Evolutionary conservation across 176 grass and related monocot species (phyloP).

Genomic region (Alopecurus myosuroides): DNA sequence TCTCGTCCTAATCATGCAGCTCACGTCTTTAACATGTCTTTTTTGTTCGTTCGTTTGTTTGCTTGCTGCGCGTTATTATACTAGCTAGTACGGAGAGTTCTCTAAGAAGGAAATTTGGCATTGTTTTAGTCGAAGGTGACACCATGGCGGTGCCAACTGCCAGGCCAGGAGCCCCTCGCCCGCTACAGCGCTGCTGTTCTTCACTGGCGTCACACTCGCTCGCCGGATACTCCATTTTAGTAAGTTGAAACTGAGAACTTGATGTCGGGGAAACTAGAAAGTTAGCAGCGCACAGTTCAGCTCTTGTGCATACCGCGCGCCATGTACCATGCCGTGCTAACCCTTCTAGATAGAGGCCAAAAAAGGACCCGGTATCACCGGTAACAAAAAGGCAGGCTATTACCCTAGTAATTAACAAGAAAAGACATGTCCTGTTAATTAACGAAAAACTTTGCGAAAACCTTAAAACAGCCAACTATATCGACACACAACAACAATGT

Average conservation of each 20-base stretch:
- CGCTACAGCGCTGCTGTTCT: conserved; percentile 5
- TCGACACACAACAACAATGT: too few relatives aligned
- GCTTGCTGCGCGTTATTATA: not conserved
- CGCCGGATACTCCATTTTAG: not conserved
- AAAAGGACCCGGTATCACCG: too few relatives aligned
- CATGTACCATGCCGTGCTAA: not conserved
- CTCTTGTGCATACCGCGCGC: not conserved
- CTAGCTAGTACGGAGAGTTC: not conserved
- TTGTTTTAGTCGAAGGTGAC: conserved; percentile 39
- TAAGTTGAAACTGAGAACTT: not conserved
- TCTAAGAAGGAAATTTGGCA: not conserved
- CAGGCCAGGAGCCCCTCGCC: conserved; percentile 9
- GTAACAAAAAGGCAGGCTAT: too few relatives aligned
- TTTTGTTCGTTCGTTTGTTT: not conserved
- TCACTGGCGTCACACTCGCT: conserved; percentile 33
- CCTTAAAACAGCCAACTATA: too few relatives aligned
- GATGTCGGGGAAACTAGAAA: conserved; percentile 27
- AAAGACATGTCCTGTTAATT: too few relatives aligned
- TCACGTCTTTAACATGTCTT: conserved; percentile 26
- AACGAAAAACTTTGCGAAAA: too few relatives aligned
- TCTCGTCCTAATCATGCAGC: conserved; percentile 39
- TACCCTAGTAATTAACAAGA: too few relatives aligned
- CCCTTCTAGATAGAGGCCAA: conserved; percentile 6
- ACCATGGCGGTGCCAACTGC: conserved; percentile 66
- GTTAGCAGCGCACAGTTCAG: not conserved